Conservation (phyloP, 164 flowering plant genomes). For the Pachysandra terminalis region DNA sequence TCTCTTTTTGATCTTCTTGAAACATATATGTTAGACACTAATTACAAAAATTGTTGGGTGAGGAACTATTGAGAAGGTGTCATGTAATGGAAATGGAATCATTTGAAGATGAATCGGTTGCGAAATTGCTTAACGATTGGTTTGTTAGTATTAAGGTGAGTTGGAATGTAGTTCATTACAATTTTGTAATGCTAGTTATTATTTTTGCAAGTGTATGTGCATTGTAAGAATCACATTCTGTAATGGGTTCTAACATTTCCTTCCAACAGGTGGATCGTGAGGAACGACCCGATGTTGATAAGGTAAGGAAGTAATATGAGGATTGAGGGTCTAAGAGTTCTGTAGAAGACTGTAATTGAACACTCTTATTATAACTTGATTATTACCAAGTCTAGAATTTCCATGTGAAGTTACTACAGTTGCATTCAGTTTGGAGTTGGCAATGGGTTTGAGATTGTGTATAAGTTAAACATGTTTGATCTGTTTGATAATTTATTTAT, state of each 20-base stretch:
- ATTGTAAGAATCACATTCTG: background rate
- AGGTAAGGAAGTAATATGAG: slow-evolving; percentile 38
- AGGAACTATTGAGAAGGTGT: slow-evolving; percentile 51
- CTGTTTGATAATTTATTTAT: too few relatives aligned
- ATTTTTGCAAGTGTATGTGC: background rate
- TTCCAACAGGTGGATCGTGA: slow-evolving; percentile 87
- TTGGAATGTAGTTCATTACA: background rate
- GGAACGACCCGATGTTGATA: slow-evolving; percentile 97
- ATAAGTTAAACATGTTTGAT: too few relatives aligned
- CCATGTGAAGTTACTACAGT: background rate
- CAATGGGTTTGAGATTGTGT: too few relatives aligned
- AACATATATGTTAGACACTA: background rate
- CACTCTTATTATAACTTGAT: background rate
- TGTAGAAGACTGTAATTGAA: too few relatives aligned
- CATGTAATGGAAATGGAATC: slow-evolving; percentile 99
- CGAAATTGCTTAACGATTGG: slow-evolving; percentile 82
- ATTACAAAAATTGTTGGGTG: background rate
- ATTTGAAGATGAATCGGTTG: slow-evolving; percentile 82
- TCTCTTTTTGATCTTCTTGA: background rate
- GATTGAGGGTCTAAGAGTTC: background rate
- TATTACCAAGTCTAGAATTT: background rate
- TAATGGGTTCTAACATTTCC: slow-evolving; percentile 5
- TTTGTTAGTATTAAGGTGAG: slow-evolving; percentile 92
- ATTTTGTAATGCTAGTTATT: background rate
- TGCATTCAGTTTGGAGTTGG: too few relatives aligned